Base-by-base conservation (phyloP, 2,329 filamentous ascomycete genomes). In the Xylogone sp. region DNA sequence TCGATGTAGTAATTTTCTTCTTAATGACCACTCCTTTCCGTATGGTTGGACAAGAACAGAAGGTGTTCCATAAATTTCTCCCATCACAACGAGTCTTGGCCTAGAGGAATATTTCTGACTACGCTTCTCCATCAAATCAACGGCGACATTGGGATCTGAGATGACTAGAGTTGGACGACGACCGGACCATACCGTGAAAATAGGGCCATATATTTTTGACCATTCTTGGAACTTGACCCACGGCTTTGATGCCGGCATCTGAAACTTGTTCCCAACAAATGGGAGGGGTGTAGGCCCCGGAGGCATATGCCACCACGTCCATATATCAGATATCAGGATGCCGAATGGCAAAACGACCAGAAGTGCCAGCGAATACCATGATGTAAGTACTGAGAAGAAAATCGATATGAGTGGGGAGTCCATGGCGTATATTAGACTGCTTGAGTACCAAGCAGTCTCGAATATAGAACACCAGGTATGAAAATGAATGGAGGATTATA, bases 41-140 rank as follows among this genome's bases (percentile, higher is more conserved):
- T 78, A 74, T 1, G 73, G 74, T 60, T 77, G 72, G 8, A 78
- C 71, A 13, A 78, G 63, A 22, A 77, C 67, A n/a, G 67, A 70
- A 4, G 70, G 67, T 20, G 69, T 69, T 16, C 16, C 44, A 31
- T 71, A 65, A 22, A 74, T 69, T 56, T 74, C 71, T 19, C 70
- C 71, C 68, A 74, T 71, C 4, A 71, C 68, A 6, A 75, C 70
- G 62, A 73, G 72, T 22, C 71, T 65, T 7, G 72, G 72, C n/a
- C 72, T 59, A 1, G 68, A 72, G 2, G 71, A 70, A 57, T 74
- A 75, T 49, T 73, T 74, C 44, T 63, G 67, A 53, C 71, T 73
- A 18, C 72, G 65, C 59, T 72, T 71, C 53, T 76, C 74, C 60
- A 77, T 65, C 43, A 76, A 58, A 4, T 76, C 73, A 1, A 65